Evolutionary conservation across 1,284 basidiomycete species (phyloP), one percentile per base, ranked within the genome.

Genomic region (Cryptococcus floricola): DNA sequence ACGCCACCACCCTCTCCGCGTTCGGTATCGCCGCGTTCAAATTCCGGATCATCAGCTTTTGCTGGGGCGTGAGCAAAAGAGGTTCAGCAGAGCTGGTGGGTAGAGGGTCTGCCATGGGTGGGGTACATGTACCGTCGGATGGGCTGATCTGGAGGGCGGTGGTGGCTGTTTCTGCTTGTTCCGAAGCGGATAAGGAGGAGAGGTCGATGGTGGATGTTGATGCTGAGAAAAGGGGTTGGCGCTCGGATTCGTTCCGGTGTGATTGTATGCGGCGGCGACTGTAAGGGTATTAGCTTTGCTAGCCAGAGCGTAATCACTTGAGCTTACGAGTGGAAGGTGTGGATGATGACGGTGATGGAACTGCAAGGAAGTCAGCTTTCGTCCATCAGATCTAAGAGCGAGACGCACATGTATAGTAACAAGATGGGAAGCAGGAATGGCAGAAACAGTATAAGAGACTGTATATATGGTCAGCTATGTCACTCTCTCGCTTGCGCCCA

Each of bases 1-100:
- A 75, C 10, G 66, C 63, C 13, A 72, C 56, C 18, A 75, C 55
- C 42, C 69, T 60, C 56, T 74, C 61, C 14, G 70, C 59, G 41
- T 69, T 62, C 14, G 69, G 70, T 19, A 73, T 57, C 0, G 53
- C 50, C 19, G 39, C 28, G 28, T 66, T 60, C 19, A 75, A 49
- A 45, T 67, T 59, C 13, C 47, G 27, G 5, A 70, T 55, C 64
- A 75, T 75, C 18, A 28, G n/a, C 31, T 61, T 65, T 50, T 75
- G 73, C 9, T 50, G 48, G 1, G 59, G 43, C 0, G 66, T 68
- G n/a, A 75, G 57, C 13, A 69, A 43, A 0, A 71, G 60, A 8
- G 51, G 54, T 10, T 52, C 45, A 9, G 48, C 41, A 16, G 47
- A 45, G 46, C 52, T 49, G 31, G 49, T 43, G 38, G 48, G 34